Conservation (phyloP, 257 asterid genomes). For the Cordia subcordata region DNA sequence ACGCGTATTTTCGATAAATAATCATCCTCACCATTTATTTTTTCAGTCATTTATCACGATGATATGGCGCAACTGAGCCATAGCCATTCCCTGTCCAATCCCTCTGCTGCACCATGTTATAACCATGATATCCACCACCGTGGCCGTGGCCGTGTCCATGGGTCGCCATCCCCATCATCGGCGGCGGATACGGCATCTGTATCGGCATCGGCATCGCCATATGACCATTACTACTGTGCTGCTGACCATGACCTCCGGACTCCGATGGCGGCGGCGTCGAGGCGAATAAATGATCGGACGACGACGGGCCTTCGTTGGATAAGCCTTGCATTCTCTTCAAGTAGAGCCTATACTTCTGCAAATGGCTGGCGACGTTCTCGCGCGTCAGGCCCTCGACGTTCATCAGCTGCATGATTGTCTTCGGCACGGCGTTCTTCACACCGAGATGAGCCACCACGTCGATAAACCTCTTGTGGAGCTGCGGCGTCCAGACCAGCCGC, state of each 20-base stretch:
- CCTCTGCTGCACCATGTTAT: slow-evolving; percentile 54
- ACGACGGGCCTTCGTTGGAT: slow-evolving; percentile 34
- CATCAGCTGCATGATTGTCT: slow-evolving; percentile 29
- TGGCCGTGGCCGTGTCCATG: slow-evolving; percentile 7
- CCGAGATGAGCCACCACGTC: slow-evolving; percentile 31
- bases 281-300: slow-evolving; percentile 70
- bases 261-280: slow-evolving; percentile 59
- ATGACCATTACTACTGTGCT: slow-evolving; percentile 30
- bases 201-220: neutral
- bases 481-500: slow-evolving; percentile 30
- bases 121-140: slow-evolving; percentile 16
- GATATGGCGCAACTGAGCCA: slow-evolving; percentile 29
- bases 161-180: slow-evolving; percentile 17
- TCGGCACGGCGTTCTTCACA: slow-evolving; percentile 25
- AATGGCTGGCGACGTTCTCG: slow-evolving; percentile 31
- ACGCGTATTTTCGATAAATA: slow-evolving; percentile 10
- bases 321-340: slow-evolving; percentile 30
- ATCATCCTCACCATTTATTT: slow-evolving; percentile 34
- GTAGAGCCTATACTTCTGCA: slow-evolving; percentile 28
- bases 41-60: slow-evolving; percentile 43
- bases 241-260: slow-evolving; percentile 22
- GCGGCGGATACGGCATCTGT: slow-evolving; percentile 3
- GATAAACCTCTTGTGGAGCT: slow-evolving; percentile 26
- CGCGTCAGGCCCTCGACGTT: slow-evolving; percentile 26
- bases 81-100: slow-evolving; percentile 73